These are phyloP conservation scores for Irpex sp. DNA, from an alignment of 1,284 basidiomycete species.

Conservation along the genomic window DNA sequence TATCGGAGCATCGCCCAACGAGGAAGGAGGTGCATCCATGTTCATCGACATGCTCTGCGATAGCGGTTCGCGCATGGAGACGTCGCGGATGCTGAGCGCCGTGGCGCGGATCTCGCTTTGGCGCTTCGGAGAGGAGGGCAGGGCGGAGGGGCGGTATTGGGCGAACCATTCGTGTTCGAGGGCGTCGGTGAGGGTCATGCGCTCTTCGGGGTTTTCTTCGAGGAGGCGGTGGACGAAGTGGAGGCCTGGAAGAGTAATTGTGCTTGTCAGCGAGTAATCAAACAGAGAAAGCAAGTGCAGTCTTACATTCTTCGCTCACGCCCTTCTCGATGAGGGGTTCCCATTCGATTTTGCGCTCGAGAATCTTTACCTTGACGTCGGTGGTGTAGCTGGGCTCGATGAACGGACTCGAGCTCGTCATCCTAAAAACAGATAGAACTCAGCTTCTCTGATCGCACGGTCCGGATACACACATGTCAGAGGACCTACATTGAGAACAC, in stretches of 20 bases:
- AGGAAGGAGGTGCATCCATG: constrained; percentile 12
- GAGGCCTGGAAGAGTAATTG: constrained; percentile 1
- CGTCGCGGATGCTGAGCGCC: constrained; percentile 9
- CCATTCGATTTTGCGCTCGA: constrained; percentile 64
- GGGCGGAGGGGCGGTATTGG: not conserved
- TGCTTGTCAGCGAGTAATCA: not conserved
- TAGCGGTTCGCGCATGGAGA: constrained; percentile 23
- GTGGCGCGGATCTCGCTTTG: not conserved
- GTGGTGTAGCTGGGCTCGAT: constrained; percentile 56
- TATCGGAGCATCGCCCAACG: not conserved
- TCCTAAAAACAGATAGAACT: constrained; percentile 32
- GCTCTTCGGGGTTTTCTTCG: constrained; percentile 45
- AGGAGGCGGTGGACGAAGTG: constrained; percentile 51
- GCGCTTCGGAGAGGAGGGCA: not conserved
- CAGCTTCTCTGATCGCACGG: not conserved
- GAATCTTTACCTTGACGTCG: constrained; percentile 54
- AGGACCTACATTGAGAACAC: constrained; percentile 39
- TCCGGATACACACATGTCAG: constrained; percentile 15
- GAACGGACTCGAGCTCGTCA: constrained; percentile 71
- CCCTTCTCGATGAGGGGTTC: constrained; percentile 35
- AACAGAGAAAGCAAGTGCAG: too few relatives aligned
- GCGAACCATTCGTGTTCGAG: constrained; percentile 66
- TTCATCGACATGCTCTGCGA: constrained; percentile 21
- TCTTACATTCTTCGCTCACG: constrained; percentile 27
- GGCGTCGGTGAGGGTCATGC: constrained; percentile 57